Evolutionary conservation across 2,329 filamentous ascomycete species (phyloP).

Genomic region (Capronia americana): DNA sequence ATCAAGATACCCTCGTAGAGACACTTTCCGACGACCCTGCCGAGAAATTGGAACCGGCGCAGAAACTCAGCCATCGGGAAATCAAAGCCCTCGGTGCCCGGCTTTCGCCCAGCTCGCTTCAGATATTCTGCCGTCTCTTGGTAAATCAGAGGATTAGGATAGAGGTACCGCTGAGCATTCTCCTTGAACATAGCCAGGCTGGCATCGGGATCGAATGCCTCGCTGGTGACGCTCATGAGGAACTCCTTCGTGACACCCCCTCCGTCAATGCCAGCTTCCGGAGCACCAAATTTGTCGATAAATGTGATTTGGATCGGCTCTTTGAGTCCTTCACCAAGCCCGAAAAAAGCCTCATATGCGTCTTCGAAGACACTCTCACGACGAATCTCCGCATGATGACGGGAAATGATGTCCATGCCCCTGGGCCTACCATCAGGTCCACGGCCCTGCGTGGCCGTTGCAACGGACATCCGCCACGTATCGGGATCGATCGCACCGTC

Average conservation of each 20-base stretch:
- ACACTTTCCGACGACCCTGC: conserved; percentile 92
- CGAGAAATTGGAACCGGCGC: conserved; percentile 85
- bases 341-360: conserved; percentile 82
- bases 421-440: conserved; percentile 49
- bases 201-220: conserved; percentile 72
- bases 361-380: conserved; percentile 83
- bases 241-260: conserved; percentile 98
- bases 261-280: conserved; percentile 93
- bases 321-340: conserved; percentile 81
- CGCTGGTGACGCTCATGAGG: conserved; percentile 81
- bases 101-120: conserved; percentile 51
- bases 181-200: conserved; percentile 73
- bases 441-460: conserved; percentile 51
- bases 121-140: conserved; percentile 71
- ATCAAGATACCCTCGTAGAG: conserved; percentile 96
- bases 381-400: conserved; percentile 79
- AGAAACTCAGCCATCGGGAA: conserved; percentile 67
- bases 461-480: conserved; percentile 70
- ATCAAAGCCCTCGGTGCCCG: conserved; percentile 64
- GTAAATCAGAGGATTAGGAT: conserved; percentile 80
- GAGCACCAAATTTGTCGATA: conserved; percentile 83
- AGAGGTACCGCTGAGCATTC: conserved; percentile 84
- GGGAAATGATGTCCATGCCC: conserved; percentile 53
- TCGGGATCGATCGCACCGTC: conserved; percentile 74
- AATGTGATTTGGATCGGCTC: conserved; percentile 97